A percentile compares a stretch with the other conserved stretches of the same genome.
Conservation (phyloP, 805 yeast species). For the Candida ponderosae region DNA sequence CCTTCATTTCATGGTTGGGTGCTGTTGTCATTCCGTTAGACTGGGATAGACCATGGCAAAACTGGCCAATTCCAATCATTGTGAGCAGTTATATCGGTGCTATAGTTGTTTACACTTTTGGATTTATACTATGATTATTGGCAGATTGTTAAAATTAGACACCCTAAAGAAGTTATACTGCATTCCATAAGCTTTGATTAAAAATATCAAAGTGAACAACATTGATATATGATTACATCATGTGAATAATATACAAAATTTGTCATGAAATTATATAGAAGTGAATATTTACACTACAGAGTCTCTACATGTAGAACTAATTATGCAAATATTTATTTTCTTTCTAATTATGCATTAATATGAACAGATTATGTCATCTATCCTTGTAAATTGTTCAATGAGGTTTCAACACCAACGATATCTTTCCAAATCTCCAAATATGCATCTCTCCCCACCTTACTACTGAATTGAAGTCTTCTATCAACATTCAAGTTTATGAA, state of each 20-base stretch:
- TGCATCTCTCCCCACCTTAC: conserved; percentile 51
- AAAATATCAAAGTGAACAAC: too few species aligned
- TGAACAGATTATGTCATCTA: too few species aligned
- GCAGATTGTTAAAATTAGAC: too few species aligned
- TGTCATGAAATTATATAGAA: too few species aligned
- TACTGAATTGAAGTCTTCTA: conserved; percentile 43
- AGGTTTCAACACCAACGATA: conserved; percentile 46
- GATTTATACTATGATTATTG: conserved; percentile 15
- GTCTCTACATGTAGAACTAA: too few species aligned
- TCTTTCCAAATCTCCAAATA: conserved; percentile 63
- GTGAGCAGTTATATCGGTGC: conserved; percentile 76
- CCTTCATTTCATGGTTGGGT: conserved; percentile 83
- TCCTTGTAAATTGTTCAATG: conserved; percentile 14
- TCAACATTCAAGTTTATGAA: conserved; percentile 52
- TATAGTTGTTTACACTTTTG: conserved; percentile 44
- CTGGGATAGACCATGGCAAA: conserved; percentile 98
- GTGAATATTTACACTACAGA: too few species aligned
- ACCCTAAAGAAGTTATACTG: too few species aligned
- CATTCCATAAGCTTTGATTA: too few species aligned
- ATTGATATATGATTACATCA: too few species aligned
- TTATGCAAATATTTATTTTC: too few species aligned
- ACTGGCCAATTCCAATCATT: conserved; percentile 86
- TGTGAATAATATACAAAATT: too few species aligned
- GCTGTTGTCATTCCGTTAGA: conserved; percentile 91
- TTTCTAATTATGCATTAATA: too few species aligned